These are phyloP conservation scores for Bipolaris sorokiniana DNA, from an alignment of 2,329 filamentous ascomycete genomes.

Conservation along the genomic window DNA sequence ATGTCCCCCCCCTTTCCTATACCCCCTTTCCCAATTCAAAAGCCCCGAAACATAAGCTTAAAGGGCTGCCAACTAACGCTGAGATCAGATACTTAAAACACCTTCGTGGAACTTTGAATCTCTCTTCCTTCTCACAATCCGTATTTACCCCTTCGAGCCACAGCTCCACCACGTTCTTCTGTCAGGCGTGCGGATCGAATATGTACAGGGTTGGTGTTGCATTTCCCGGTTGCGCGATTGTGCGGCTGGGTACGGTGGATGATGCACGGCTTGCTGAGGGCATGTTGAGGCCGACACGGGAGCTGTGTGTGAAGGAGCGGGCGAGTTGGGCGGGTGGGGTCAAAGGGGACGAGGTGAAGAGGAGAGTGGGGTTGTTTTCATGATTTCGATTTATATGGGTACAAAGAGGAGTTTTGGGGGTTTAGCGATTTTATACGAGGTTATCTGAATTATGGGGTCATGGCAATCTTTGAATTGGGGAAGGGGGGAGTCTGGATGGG, in stretches of 20 bases:
- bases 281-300: constrained; percentile 60
- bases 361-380: neutral
- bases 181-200: constrained; percentile 63
- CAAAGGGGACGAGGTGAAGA: constrained; percentile 9
- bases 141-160: constrained; percentile 12
- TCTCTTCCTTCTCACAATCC: constrained; percentile 54
- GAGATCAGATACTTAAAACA: constrained; percentile 50
- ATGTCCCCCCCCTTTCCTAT: constrained; percentile 21
- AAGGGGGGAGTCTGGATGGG: neutral
- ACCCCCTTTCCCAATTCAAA: neutral
- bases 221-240: constrained; percentile 56
- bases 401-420: neutral
- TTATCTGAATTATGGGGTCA: neutral
- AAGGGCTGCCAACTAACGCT: too few relatives aligned
- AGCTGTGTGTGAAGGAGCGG: constrained; percentile 61
- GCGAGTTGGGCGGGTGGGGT: constrained; percentile 54
- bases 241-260: constrained; percentile 67
- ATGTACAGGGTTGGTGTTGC: constrained; percentile 61
- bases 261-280: constrained; percentile 65
- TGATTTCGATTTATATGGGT: neutral
- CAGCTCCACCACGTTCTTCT: constrained; percentile 68
- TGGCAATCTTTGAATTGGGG: neutral
- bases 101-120: constrained; percentile 58
- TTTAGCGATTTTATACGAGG: neutral
- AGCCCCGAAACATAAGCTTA: too few relatives aligned